Evolutionary conservation across 768 basidiomycete species (phyloP).

Genomic region (Crepidotus variabilis): DNA sequence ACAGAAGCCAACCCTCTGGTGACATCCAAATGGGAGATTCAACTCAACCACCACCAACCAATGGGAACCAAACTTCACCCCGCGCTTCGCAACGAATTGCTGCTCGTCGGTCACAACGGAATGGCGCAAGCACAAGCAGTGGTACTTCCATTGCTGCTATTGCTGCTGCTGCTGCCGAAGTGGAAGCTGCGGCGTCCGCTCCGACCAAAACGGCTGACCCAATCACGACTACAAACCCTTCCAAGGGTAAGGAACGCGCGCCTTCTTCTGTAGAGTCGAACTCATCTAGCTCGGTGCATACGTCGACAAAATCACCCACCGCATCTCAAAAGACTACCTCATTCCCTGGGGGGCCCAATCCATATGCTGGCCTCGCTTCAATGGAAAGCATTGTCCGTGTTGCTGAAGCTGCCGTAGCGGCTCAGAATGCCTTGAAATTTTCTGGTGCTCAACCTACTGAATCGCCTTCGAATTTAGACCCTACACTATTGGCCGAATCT

Average conservation of each 20-base stretch:
- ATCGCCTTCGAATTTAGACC: conserved; percentile 24
- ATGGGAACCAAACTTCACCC: neutral
- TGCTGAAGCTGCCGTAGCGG: conserved; percentile 33
- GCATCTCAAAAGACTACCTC: neutral
- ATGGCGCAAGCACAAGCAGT: neutral
- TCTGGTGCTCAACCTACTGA: conserved; percentile 9
- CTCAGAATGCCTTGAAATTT: conserved; percentile 20
- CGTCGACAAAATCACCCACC: too few species aligned
- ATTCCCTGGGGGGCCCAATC: neutral
- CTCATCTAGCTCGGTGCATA: neutral
- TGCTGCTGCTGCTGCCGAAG: conserved; percentile 16
- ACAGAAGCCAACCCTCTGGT: neutral
- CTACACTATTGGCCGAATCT: conserved; percentile 16
- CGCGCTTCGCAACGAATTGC: conserved; percentile 5
- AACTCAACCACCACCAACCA: neutral
- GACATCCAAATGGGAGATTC: neutral
- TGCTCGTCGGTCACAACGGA: conserved; percentile 3
- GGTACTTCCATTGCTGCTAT: conserved; percentile 13
- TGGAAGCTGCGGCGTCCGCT: conserved; percentile 20
- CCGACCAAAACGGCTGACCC: neutral
- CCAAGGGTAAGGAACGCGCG: neutral
- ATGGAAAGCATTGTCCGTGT: conserved; percentile 35
- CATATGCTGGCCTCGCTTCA: conserved; percentile 14
- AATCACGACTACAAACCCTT: neutral
- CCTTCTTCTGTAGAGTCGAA: neutral